A percentile compares a stretch with the other conserved stretches of the same genome.
These are phyloP conservation scores for Rasamsonia emersonii DNA, from an alignment of 2,329 filamentous ascomycete genomes.

Conservation along the genomic window DNA sequence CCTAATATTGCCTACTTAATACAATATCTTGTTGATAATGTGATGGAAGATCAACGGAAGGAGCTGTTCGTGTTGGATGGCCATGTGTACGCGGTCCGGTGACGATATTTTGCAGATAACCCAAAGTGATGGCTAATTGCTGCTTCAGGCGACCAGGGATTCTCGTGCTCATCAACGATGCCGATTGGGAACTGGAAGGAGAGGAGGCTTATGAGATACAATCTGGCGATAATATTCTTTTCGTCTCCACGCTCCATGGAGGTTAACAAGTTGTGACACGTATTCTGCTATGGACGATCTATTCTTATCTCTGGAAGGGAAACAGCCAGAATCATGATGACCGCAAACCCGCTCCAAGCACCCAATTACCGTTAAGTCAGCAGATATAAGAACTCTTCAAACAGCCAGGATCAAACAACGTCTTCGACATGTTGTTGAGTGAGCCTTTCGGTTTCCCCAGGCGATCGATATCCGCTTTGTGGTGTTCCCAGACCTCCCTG, in stretches of 20 bases:
- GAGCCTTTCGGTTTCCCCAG: conserved; percentile 36
- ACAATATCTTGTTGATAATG: conserved; percentile 64
- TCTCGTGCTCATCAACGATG: conserved; percentile 92
- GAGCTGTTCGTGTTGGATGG: conserved; percentile 84
- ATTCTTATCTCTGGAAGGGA: conserved; percentile 4
- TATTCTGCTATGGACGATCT: conserved; percentile 5
- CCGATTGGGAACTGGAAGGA: conserved; percentile 96
- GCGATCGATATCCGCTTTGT: conserved; percentile 32
- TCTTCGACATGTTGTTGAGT: conserved; percentile 38
- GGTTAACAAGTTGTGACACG: conserved; percentile 50
- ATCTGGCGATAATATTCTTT: conserved; percentile 76
- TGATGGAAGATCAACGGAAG: conserved; percentile 77
- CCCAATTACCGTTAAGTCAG: too few species aligned
- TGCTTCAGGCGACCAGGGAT: conserved; percentile 78
- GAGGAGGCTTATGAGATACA: conserved; percentile 85
- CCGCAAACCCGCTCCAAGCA: too few species aligned
- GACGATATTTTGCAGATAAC: conserved; percentile 1
- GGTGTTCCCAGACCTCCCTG: conserved; percentile 34
- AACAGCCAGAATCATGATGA: not conserved
- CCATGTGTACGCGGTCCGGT: conserved; percentile 65
- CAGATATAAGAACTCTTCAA: too few species aligned
- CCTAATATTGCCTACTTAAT: conserved; percentile 70
- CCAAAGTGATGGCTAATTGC: conserved; percentile 12
- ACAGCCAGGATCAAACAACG: conserved; percentile 32
- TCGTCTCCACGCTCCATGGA: conserved; percentile 93